phyloP scores from a whole-genome alignment of 441 rosid genomes.

The Biscutella auriculata region DNA sequence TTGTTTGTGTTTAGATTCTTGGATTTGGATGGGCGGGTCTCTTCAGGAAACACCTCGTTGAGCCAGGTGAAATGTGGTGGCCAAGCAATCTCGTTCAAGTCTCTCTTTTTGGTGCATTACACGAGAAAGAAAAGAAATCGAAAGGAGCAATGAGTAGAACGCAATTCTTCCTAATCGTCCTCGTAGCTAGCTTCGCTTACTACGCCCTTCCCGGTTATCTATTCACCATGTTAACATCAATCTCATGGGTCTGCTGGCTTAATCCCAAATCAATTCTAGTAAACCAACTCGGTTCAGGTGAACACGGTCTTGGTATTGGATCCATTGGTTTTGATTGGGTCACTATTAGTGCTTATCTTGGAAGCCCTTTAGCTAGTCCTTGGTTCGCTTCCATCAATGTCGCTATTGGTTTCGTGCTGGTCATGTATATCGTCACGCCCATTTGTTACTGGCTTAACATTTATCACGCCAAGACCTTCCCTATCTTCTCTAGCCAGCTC shows the following conservation, averaged over 20 bases:
- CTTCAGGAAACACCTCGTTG: conserved; percentile 58
- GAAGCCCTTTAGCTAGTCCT: conserved; percentile 76
- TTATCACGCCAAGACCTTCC: conserved; percentile 59
- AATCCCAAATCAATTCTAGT: conserved; percentile 46
- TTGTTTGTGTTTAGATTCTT: conserved; percentile 14
- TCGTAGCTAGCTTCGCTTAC: conserved; percentile 51
- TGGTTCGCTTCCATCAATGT: conserved; percentile 70
- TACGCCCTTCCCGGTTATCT: conserved; percentile 54
- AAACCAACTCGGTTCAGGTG: conserved; percentile 70
- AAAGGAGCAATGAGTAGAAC: conserved; percentile 35
- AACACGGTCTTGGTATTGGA: conserved; percentile 54
- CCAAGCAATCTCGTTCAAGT: conserved; percentile 58
- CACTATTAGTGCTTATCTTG: conserved; percentile 50
- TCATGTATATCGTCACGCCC: conserved; percentile 56
- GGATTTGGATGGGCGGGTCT: conserved; percentile 91
- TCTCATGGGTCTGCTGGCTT: conserved; percentile 71
- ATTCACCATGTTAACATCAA: conserved; percentile 34
- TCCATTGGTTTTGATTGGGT: conserved; percentile 63
- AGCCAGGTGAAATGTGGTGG: conserved; percentile 93
- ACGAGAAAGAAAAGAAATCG: conserved; percentile 39
- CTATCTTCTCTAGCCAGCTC: conserved; percentile 35
- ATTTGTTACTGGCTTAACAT: conserved; percentile 47
- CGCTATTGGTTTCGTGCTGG: conserved; percentile 44
- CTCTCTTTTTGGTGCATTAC: conserved; percentile 25
- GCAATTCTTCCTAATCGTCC: conserved; percentile 53